Conservation (phyloP, 495 filamentous ascomycete genomes). For the Aspergillus heteromorphus region DNA sequence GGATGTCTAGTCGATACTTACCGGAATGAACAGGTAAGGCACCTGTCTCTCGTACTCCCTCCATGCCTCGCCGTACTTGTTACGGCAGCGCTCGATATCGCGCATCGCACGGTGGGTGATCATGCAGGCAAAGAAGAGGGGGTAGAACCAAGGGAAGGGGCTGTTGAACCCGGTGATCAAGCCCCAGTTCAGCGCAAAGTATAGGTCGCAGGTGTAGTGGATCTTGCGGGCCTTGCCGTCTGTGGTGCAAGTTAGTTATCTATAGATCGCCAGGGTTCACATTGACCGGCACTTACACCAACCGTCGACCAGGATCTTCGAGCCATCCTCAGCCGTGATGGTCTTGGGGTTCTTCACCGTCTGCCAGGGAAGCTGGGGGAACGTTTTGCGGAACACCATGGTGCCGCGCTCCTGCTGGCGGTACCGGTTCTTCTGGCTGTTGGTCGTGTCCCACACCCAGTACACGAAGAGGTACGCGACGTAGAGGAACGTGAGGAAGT, state of each 20-base stretch:
- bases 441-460: constrained; percentile 87
- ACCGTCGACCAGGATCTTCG: constrained; percentile 79
- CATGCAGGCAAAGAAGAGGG: constrained; percentile 85
- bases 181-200: constrained; percentile 64
- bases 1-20: constrained; percentile 43
- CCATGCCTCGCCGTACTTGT: constrained; percentile 93
- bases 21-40: constrained; percentile 94
- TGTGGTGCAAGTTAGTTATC: constrained; percentile 15
- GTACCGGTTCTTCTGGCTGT: constrained; percentile 96
- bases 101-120: constrained; percentile 82
- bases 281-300: constrained; percentile 59
- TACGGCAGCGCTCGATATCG: constrained; percentile 77
- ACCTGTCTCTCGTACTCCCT: constrained; percentile 79
- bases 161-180: constrained; percentile 62
- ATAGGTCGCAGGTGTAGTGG: constrained; percentile 89
- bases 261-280: not conserved
- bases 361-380: constrained; percentile 93
- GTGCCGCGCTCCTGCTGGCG: constrained; percentile 74
- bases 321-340: constrained; percentile 73
- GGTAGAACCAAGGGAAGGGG: constrained; percentile 98
- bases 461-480: constrained; percentile 77
- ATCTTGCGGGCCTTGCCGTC: constrained; percentile 87
- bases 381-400: constrained; percentile 65
- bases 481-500: constrained; percentile 60
- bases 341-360: constrained; percentile 78